Evolutionary conservation across 148 eudicot genomes (phyloP).

Genomic region (Camellia granthamiana): DNA sequence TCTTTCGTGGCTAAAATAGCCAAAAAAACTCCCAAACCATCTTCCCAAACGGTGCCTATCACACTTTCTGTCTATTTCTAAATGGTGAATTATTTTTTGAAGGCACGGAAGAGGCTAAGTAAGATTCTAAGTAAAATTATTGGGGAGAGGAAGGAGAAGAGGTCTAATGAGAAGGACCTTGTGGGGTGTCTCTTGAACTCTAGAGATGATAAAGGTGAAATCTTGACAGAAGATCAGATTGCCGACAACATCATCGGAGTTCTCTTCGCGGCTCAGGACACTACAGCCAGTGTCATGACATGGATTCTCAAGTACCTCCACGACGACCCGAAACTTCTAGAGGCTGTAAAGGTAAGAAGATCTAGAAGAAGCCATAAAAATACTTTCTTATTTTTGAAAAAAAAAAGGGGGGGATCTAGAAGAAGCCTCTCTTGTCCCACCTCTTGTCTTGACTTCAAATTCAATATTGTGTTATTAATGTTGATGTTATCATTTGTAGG

Average conservation of each 20-base stretch:
- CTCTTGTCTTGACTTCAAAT: neutral
- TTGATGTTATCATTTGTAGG: slow-evolving; percentile 29
- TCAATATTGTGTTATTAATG: neutral
- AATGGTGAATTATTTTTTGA: neutral
- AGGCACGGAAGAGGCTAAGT: slow-evolving; percentile 43
- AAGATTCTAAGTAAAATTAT: slow-evolving; percentile 30
- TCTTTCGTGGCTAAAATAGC: too few relatives aligned
- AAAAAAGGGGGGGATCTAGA: neutral
- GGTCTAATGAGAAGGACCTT: slow-evolving; percentile 27
- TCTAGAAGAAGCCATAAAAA: slow-evolving; percentile 8
- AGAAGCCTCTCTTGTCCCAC: slow-evolving; percentile 5
- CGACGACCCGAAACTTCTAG: slow-evolving; percentile 43
- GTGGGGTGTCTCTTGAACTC: slow-evolving; percentile 36
- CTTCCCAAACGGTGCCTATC: too few relatives aligned
- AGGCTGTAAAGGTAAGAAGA: slow-evolving; percentile 42
- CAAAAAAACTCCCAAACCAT: too few relatives aligned
- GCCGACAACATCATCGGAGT: slow-evolving; percentile 61
- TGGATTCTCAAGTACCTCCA: slow-evolving; percentile 56
- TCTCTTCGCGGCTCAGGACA: slow-evolving; percentile 63
- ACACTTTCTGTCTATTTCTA: neutral
- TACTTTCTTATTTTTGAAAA: neutral
- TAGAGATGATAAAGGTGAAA: slow-evolving; percentile 33
- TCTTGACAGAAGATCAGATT: slow-evolving; percentile 41
- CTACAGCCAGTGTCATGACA: slow-evolving; percentile 61
- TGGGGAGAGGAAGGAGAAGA: slow-evolving; percentile 30